Evolutionary conservation across 208 protist genomes (phyloP), one percentile per base, ranked within the genome.

Genomic region (Trypanosoma conorhini): DNA sequence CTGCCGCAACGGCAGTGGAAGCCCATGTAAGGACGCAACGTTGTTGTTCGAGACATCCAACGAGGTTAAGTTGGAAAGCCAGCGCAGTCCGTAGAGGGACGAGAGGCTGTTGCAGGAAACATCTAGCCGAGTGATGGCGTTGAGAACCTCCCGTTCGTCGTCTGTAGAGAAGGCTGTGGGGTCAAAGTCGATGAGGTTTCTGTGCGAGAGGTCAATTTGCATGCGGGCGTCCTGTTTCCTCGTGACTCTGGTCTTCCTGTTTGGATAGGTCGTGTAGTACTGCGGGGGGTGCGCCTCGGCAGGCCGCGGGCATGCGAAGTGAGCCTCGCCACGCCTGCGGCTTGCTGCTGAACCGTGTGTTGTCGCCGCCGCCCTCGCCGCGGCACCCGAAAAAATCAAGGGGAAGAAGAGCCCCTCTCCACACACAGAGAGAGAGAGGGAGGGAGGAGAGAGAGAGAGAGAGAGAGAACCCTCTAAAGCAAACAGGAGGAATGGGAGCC

Each of bases 21-120:
- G 69, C 59, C 64, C 76, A 46, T 62, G 70, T 56, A 96, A 74
- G 0, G 84, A 83, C 38, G 52, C 48, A 46, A 96, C 63, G 62
- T 65, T 80, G 75, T 96, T 96, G 76, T 96, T 85, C 12, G 90
- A 90, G 52, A 91, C 68, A 69, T 93, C 79, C 8, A 96, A 72
- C 26, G 77, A 54, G 4, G 67, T 71, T 46, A 96, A 66, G 0
- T 51, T 72, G 59, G 67, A 76, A 35, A 91, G 81, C n/a, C 79
- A 83, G 22, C 82, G 77, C 0, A 82, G 76, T 33, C 84, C 81
- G 22, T 72, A 50, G 13, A 93, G 66, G 8, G 77, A 82, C 35
- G 59, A 72, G 48, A 96, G 76, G 10, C 80, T 79, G 62, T 96
- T 96, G 70, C 82, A 75, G 0, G 90, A 90, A 38, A 96, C 67